Evolutionary conservation across 129 eudicot species (phyloP).

Genomic region (Flaveria robusta): DNA sequence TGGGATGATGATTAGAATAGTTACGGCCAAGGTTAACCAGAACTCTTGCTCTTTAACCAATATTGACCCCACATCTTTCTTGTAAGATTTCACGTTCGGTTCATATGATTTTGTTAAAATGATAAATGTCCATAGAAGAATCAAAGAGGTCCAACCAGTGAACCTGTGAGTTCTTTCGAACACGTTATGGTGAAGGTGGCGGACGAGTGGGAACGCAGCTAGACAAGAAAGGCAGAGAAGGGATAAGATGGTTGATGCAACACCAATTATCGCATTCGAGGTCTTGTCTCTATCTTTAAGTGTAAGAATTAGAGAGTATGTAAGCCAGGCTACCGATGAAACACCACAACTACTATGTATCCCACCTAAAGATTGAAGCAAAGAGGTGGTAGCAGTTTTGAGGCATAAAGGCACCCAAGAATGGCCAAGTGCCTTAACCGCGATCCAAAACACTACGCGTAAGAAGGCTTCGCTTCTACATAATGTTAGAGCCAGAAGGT

Average conservation of each 20-base stretch:
- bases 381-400: constrained; percentile 56
- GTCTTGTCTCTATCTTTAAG: constrained; percentile 53
- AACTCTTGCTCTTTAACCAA: constrained; percentile 53
- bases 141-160: constrained; percentile 61
- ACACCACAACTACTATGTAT: constrained; percentile 76
- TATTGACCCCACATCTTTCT: constrained; percentile 33
- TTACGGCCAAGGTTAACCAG: constrained; percentile 57
- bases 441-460: constrained; percentile 58
- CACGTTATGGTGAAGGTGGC: constrained; percentile 75
- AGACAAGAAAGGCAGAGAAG: constrained; percentile 51
- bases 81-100: constrained; percentile 47
- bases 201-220: constrained; percentile 72
- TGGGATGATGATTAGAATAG: constrained; percentile 55
- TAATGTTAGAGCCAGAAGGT: constrained; percentile 55
- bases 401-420: constrained; percentile 61
- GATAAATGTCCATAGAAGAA: constrained; percentile 61
- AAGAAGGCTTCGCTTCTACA: constrained; percentile 72
- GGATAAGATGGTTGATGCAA: constrained; percentile 49
- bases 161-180: constrained; percentile 74
- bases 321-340: constrained; percentile 67
- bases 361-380: constrained; percentile 75
- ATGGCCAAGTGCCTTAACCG: constrained; percentile 52
- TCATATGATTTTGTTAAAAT: constrained; percentile 50
- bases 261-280: constrained; percentile 43
- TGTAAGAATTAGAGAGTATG: constrained; percentile 58